Evolutionary conservation across 2,329 filamentous ascomycete species (phyloP), one percentile per base, ranked within the genome.

Genomic region (Penicillium thymicola): DNA sequence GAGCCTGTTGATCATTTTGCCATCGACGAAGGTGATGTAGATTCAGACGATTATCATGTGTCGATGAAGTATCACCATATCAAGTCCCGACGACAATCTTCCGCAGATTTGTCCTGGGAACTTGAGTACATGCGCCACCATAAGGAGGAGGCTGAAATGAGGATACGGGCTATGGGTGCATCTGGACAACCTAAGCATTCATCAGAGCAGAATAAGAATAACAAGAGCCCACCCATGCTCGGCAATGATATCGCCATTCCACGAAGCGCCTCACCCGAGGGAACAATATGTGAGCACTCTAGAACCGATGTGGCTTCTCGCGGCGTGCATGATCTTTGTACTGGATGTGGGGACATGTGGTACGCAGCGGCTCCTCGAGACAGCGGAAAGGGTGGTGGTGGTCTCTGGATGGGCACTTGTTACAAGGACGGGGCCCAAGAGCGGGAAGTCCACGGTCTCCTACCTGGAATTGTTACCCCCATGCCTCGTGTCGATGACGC

Each of bases 231-330:
- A 40, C 93, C 93, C 10, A 95, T 97, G 92, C 84, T 96, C 11
- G 93, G 93, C 54, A 78, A 80, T 55, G 89, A 96, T 63, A 82
- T 97, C 53, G 79, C 81, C 27, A 96, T 97, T 71, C 89, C 91
- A 34, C 84, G 83, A 70, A 96, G 91, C 70, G 81, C 83, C 10
- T 96, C 92, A 27, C 93, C 93, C 6, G 88, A 93, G 72, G 84
- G 87, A 53, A 95, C 92, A 16, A 87, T 90, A 67, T 88, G 95
- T 67, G 91, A 96, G 69, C 86, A 89, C 0, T 87, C 89, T 54
- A 89, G 91, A 68, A 73, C 76, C 9, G 79, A 77, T 10, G 71
- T 83, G 77, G 64, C 85, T 68, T 77, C 71, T 78, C 75, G 70
- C 81, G 74, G 74, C 59, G 75, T 72, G 57, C 69, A 79, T n/a